Evolutionary conservation across 2,329 filamentous ascomycete species (phyloP), one percentile per base, ranked within the genome.

Genomic region (Aspergillus spinulosporus): DNA sequence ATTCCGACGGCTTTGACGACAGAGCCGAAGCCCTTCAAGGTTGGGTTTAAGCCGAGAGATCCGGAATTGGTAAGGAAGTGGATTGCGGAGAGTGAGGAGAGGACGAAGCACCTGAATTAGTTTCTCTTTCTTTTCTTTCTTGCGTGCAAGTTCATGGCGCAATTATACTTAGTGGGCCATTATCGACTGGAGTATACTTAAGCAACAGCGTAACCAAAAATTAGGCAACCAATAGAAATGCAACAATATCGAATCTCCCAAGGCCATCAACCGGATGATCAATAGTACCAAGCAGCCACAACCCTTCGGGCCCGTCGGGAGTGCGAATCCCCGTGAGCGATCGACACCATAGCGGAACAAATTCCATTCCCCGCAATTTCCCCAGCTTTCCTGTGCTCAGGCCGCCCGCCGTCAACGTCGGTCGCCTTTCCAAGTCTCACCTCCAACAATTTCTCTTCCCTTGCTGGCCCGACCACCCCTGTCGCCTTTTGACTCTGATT

Each of bases 21-120:
- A 2, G 83, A 87, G 61, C 84, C 84, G 0, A 85, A 84, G 70
- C 80, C 81, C 1, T 87, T 87, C 70, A 86, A 86, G 71, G 76
- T 83, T 46, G 79, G 82, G 0, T 78, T 85, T 54, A 74, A 71
- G 59, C 73, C 80, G 3, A 74, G 84, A 40, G 73, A 84, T 62
- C 70, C 74, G 59, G 67, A 60, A 39, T 70, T 67, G 61, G 59
- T 85, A 58, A 71, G 78, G 64, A 59, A 72, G 62, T 86, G 84
- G 83, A 81, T 86, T 61, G 67, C 65, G 0, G 78, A 72, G 57
- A 81, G 80, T 28, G 80, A 84, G 36, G 78, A 79, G 59, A 74
- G 79, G 61, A 84, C 80, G 2, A 78, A 75, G 62, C 71, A 79
- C 59, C 62, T 80, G 52, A 47, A 47, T 5, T 80, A 63, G 14